phyloP scores from a whole-genome alignment of 2,329 filamentous ascomycete genomes.

The Pseudogymnoascus sp. region DNA sequence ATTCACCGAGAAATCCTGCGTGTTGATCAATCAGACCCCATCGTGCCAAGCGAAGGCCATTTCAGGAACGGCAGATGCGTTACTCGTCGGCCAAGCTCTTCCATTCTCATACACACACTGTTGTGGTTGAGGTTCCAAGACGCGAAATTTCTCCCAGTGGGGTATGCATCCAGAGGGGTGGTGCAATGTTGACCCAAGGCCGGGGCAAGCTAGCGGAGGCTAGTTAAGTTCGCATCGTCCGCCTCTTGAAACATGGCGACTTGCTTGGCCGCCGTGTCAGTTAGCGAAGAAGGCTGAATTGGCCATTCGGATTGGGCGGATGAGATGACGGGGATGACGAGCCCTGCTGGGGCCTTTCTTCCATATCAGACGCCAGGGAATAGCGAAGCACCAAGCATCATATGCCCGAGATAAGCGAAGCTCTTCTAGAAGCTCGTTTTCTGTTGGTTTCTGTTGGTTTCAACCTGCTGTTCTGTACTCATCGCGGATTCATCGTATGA shows the following conservation, averaged over 20 bases:
- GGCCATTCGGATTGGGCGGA: neutral
- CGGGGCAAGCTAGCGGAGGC: neutral
- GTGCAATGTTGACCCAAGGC: neutral
- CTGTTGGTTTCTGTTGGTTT: neutral
- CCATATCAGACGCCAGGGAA: neutral
- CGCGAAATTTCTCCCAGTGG: conserved; percentile 1
- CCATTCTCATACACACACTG: neutral
- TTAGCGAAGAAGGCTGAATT: conserved; percentile 6
- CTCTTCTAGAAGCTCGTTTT: neutral
- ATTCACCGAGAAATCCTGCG: neutral
- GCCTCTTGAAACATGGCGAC: conserved; percentile 1
- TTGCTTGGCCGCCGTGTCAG: conserved; percentile 2
- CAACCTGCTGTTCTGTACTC: neutral
- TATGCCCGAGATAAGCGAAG: neutral
- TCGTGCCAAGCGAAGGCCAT: neutral
- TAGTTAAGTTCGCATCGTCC: conserved; percentile 7
- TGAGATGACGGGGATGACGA: conserved; percentile 1
- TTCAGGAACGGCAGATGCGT: neutral
- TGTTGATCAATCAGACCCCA: neutral
- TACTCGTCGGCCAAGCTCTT: neutral
- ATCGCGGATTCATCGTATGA: neutral
- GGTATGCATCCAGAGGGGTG: neutral
- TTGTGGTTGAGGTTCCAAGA: conserved; percentile 2
- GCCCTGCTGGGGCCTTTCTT: neutral
- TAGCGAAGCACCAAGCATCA: neutral